Percentiles rank a stretch among this genome's conserved stretches.
Evolutionary conservation across 1,284 basidiomycete species (phyloP).

Genomic region (Chondrostereum purpureum): DNA sequence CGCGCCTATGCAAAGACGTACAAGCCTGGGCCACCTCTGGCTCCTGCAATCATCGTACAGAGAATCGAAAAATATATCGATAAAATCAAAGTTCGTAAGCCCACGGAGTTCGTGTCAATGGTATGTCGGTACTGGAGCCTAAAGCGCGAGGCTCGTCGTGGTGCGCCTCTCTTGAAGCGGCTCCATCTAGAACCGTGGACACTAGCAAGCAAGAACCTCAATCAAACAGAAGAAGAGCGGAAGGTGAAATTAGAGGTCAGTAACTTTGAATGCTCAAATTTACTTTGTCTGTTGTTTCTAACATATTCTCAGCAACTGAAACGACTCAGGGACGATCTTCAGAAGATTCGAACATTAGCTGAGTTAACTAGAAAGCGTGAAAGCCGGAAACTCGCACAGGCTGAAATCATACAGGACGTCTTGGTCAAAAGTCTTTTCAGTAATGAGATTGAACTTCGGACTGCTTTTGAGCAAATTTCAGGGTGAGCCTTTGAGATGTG

Average conservation of each 20-base stretch:
- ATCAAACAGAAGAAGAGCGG: constrained; percentile 81
- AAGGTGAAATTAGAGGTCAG: constrained; percentile 75
- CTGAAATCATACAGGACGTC: constrained; percentile 63
- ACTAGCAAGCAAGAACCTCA: constrained; percentile 58
- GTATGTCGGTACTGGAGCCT: constrained; percentile 95
- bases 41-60: constrained; percentile 68
- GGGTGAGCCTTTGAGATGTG: constrained; percentile 49
- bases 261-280: constrained; percentile 8
- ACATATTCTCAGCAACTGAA: constrained; percentile 52
- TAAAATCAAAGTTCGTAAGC: constrained; percentile 72
- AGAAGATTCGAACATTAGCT: constrained; percentile 66
- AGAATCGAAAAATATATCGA: constrained; percentile 75
- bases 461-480: constrained; percentile 65
- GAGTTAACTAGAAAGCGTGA: constrained; percentile 80
- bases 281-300: constrained; percentile 6
- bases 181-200: constrained; percentile 98
- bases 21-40: constrained; percentile 70
- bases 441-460: constrained; percentile 54
- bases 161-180: constrained; percentile 90
- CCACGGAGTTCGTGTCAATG: constrained; percentile 69
- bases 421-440: constrained; percentile 65
- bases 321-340: constrained; percentile 73
- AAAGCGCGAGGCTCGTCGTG: constrained; percentile 88
- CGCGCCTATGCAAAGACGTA: constrained; percentile 79
- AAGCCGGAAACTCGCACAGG: constrained; percentile 73